Percentiles rank a stretch among this genome's conserved stretches.
Conservation (phyloP, 108 stramenopile species). For the Skeletonema menzelii region DNA sequence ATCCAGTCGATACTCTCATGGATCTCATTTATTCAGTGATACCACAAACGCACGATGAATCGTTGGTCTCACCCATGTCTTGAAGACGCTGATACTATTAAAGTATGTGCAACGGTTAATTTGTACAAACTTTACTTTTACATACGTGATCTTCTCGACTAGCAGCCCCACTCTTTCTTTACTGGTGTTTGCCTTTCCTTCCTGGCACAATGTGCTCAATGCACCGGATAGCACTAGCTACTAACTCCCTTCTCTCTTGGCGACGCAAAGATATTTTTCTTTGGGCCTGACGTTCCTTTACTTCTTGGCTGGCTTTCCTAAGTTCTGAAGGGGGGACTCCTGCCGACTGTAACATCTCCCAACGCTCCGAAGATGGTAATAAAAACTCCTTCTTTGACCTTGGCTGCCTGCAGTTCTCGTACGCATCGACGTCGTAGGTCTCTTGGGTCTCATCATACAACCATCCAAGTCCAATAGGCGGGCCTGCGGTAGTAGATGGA, state of each 20-base stretch:
- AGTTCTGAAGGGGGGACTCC: neutral
- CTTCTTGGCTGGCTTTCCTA: neutral
- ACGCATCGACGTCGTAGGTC: neutral
- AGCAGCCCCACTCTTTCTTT: neutral
- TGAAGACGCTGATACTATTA: neutral
- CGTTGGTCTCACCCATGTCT: neutral
- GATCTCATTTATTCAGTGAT: conserved; percentile 17
- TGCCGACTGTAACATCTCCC: neutral
- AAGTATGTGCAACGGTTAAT: neutral
- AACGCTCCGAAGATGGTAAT: neutral
- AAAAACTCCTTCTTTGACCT: neutral
- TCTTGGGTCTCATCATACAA: neutral
- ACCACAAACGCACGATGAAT: neutral
- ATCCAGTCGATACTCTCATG: conserved; percentile 6
- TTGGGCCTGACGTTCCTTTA: neutral
- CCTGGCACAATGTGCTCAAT: neutral
- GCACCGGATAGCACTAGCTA: neutral
- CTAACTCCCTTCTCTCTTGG: neutral
- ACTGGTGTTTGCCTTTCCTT: neutral
- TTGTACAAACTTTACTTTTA: neutral
- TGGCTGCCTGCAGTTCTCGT: neutral
- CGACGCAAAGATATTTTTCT: neutral
- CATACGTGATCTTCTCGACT: neutral
- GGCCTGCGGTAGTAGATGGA: neutral
- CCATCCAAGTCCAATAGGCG: neutral